phyloP scores from a whole-genome alignment of 108 stramenopile genomes.

The Nannochloropsis gaditana region DNA sequence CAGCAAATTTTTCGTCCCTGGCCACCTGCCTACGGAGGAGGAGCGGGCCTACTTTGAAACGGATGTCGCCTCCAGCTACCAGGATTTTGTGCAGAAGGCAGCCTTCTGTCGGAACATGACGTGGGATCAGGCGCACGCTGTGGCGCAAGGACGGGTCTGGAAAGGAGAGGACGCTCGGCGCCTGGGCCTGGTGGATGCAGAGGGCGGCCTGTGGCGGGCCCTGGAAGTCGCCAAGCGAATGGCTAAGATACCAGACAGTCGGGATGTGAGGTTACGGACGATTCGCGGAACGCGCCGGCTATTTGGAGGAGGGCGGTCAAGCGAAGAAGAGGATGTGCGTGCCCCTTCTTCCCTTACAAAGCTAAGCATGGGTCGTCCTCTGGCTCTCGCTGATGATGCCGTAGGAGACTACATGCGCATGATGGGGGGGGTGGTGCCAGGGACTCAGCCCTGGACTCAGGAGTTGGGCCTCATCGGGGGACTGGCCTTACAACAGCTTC shows the following conservation, averaged over 20 bases:
- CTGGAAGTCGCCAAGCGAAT: background rate
- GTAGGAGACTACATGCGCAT: background rate
- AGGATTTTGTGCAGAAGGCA: constrained; percentile 30
- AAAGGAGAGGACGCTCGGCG: constrained; percentile 23
- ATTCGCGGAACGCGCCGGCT: constrained; percentile 15
- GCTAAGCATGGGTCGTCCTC: background rate
- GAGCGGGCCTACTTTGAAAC: constrained; percentile 29
- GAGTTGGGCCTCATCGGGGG: background rate
- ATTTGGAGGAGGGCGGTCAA: background rate
- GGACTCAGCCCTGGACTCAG: background rate
- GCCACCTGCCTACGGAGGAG: constrained; percentile 18
- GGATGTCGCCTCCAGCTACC: constrained; percentile 25
- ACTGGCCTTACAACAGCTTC: background rate
- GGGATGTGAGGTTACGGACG: background rate
- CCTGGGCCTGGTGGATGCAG: background rate
- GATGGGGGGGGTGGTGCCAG: background rate
- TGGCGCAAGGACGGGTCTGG: constrained; percentile 42
- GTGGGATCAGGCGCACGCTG: constrained; percentile 28
- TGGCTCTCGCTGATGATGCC: background rate
- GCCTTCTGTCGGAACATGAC: constrained; percentile 31
- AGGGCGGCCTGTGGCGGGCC: background rate
- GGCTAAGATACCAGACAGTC: constrained; percentile 6
- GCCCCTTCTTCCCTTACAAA: background rate
- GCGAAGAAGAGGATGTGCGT: background rate
- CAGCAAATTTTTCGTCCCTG: constrained; percentile 39